Evolutionary conservation across 768 basidiomycete genomes (phyloP).

Genomic region (Pholiota microspora): DNA sequence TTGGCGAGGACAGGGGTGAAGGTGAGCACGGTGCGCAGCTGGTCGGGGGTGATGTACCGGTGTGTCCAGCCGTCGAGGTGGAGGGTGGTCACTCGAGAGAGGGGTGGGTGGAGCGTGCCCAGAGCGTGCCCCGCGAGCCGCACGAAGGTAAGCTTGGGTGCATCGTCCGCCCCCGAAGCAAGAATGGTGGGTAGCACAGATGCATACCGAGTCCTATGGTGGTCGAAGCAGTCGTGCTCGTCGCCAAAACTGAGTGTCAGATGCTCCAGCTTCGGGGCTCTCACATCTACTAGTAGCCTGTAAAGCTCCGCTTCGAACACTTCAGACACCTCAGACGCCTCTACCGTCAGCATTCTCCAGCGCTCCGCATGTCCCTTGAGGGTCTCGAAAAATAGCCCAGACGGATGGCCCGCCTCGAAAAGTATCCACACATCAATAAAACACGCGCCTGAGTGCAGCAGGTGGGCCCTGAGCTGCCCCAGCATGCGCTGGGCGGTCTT

Average conservation of each 20-base stretch:
- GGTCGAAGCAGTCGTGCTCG: too few relatives aligned
- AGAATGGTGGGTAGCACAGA: conserved; percentile 30
- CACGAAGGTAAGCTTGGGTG: conserved; percentile 36
- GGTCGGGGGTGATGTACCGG: conserved; percentile 31
- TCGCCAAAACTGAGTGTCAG: conserved; percentile 37
- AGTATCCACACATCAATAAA: conserved; percentile 35
- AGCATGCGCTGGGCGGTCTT: conserved; percentile 17
- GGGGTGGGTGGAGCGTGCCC: conserved; percentile 38
- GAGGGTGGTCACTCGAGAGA: conserved; percentile 34
- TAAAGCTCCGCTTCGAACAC: conserved; percentile 22
- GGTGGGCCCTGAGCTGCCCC: conserved; percentile 31
- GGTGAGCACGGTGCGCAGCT: conserved; percentile 33
- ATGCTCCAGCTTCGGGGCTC: conserved; percentile 35
- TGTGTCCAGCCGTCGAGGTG: conserved; percentile 41
- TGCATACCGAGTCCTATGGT: conserved; percentile 29
- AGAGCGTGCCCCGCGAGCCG: conserved; percentile 40
- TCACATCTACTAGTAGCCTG: conserved; percentile 21
- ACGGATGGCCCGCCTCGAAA: conserved; percentile 23
- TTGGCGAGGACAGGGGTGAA: conserved; percentile 35
- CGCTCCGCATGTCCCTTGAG: conserved; percentile 33
- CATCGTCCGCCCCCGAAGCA: conserved; percentile 14
- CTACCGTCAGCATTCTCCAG: conserved; percentile 38
- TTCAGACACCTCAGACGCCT: conserved; percentile 22
- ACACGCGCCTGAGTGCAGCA: conserved; percentile 35
- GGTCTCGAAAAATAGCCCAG: conserved; percentile 23